Percentiles rank a stretch among this genome's conserved stretches.
These are phyloP conservation scores for Hanseniaspora sp. DNA, from an alignment of 1,139 yeast genomes.

Conservation along the genomic window DNA sequence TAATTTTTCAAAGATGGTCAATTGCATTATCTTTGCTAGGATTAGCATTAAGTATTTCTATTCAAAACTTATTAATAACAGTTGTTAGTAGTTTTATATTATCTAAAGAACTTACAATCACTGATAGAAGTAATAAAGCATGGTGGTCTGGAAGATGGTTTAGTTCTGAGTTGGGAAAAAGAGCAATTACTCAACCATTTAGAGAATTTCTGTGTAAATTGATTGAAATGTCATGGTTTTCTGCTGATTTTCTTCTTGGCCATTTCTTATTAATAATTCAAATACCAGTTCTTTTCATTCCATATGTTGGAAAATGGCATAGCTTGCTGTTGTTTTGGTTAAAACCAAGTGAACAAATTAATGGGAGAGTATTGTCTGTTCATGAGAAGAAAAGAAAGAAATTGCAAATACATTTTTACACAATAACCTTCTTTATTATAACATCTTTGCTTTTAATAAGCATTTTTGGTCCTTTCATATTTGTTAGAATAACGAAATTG, in stretches of 20 bases:
- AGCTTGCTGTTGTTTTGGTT: slow-evolving; percentile 51
- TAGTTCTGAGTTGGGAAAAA: slow-evolving; percentile 42
- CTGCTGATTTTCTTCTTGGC: slow-evolving; percentile 42
- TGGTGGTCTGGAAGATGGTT: slow-evolving; percentile 68
- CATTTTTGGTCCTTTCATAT: slow-evolving; percentile 34
- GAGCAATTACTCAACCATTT: slow-evolving; percentile 41
- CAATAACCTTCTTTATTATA: slow-evolving; percentile 33
- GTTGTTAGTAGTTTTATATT: slow-evolving; percentile 34
- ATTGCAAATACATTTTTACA: slow-evolving; percentile 30
- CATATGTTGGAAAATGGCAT: slow-evolving; percentile 49
- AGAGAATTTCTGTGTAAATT: slow-evolving; percentile 46
- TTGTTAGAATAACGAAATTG: slow-evolving; percentile 30
- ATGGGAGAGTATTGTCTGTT: slow-evolving; percentile 49
- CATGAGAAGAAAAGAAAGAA: slow-evolving; percentile 80
- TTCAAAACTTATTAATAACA: slow-evolving; percentile 40
- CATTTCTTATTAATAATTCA: slow-evolving; percentile 43
- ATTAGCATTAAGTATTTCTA: slow-evolving; percentile 32
- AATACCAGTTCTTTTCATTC: slow-evolving; percentile 44
- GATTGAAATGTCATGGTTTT: slow-evolving; percentile 45
- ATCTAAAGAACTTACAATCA: slow-evolving; percentile 39
- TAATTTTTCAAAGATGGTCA: slow-evolving; percentile 46
- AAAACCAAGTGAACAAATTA: slow-evolving; percentile 41
- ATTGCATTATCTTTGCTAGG: slow-evolving; percentile 42
- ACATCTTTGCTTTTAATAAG: slow-evolving; percentile 29
- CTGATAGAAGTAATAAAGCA: slow-evolving; percentile 42